These are phyloP conservation scores for Fusarium tuaranense DNA, from an alignment of 2,329 filamentous ascomycete species.

Conservation along the genomic window DNA sequence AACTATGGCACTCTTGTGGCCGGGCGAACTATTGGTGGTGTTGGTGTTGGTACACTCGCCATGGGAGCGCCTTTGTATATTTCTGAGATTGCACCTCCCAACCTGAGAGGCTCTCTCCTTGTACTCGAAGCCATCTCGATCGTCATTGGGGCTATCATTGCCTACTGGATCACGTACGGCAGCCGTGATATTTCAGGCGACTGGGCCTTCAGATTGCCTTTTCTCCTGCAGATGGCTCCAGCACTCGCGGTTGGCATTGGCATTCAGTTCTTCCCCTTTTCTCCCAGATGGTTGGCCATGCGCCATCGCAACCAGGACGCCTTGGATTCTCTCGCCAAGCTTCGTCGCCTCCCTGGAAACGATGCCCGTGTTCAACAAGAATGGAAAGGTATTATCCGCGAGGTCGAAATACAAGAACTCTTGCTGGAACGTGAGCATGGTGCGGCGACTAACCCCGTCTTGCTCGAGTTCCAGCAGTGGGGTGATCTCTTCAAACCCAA, in stretches of 20 bases:
- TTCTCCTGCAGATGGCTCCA: neutral
- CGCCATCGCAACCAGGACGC: conserved; percentile 53
- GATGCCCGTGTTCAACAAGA: neutral
- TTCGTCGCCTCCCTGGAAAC: neutral
- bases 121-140: conserved; percentile 49
- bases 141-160: conserved; percentile 47
- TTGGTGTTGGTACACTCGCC: neutral
- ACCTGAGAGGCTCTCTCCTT: conserved; percentile 45
- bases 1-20: conserved; percentile 61
- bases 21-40: conserved; percentile 64
- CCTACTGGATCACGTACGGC: conserved; percentile 49
- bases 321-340: conserved; percentile 49
- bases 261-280: conserved; percentile 59
- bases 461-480: conserved; percentile 19
- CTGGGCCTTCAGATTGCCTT: neutral
- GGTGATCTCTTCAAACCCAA: conserved; percentile 13
- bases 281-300: conserved; percentile 58
- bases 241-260: conserved; percentile 47
- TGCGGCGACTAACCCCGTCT: neutral
- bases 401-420: conserved; percentile 8
- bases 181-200: neutral
- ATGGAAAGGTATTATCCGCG: neutral
- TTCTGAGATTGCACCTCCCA: conserved; percentile 45
- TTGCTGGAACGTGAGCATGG: neutral
- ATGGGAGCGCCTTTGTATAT: conserved; percentile 42